Base-by-base conservation (phyloP, 2,329 filamentous ascomycete species). In the Cercospora sp. region DNA sequence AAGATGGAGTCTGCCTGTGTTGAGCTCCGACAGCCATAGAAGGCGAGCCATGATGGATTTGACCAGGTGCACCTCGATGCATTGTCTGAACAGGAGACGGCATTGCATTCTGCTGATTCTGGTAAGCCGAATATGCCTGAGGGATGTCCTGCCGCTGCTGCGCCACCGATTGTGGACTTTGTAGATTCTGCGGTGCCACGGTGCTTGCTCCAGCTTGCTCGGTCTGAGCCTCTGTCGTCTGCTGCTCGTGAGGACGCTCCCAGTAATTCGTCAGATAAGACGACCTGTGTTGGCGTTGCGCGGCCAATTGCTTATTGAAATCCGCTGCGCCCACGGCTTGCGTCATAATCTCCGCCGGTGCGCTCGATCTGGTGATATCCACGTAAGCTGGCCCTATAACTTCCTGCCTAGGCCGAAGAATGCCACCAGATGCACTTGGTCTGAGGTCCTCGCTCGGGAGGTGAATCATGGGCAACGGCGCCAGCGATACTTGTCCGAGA, bases 311-410 rank as follows among this genome's bases (percentile, higher is more conserved):
- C 75, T 95, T 93, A 82, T 94, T 98, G 82, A 91, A 97, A 73
- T 98, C 94, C 67, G 93, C 92, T 18, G 94, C 91, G 71, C 97
- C 92, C 61, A 92, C 89, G 30, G 93, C 92, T 79, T 97, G 93
- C 57, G 91, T 90, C 72, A 95, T 85, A 64, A 98, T 88, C 75
- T 98, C 94, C 58, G 87, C 84, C 30, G 92, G 85, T 31, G 90
- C 88, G 71, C 90, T 91, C 10, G 92, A 85, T 77, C 94, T 89
- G 8, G 90, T 92, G 73, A 93, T 87, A 78, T 98, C 95, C 79
- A 94, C 90, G 80, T 97, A 99, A 9, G 93, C 85, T 42, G 91
- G 89, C 26, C 94, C 95, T 13, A 91, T 89, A 70, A 97, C 89
- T 77, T 98, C 95, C 80, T 97, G 95, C 72, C 94, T 89, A 23